A percentile compares a stretch with the other conserved stretches of the same genome.
phyloP scores from a whole-genome alignment of 768 basidiomycete species.

The Mycena epipterygia region DNA sequence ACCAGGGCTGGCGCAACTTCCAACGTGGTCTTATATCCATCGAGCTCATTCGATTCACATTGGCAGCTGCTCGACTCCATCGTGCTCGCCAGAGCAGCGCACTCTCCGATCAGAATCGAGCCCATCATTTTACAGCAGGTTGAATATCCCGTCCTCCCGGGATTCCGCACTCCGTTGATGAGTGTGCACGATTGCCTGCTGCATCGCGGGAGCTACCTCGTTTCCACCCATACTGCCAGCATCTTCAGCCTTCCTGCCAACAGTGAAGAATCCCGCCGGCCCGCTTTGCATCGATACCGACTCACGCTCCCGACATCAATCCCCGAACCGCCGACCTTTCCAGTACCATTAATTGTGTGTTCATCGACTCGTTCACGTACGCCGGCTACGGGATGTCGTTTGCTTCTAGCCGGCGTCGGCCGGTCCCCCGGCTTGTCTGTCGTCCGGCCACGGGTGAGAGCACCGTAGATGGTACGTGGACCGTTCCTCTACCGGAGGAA shows the following conservation, averaged over 20 bases:
- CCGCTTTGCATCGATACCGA: slow-evolving; percentile 20
- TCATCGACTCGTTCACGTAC: no score
- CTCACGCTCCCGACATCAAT: slow-evolving; percentile 12
- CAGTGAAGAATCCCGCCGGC: background rate
- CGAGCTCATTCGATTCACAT: background rate
- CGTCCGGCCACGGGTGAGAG: slow-evolving; percentile 5
- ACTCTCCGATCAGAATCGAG: background rate
- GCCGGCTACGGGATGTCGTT: slow-evolving; percentile 8
- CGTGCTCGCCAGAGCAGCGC: background rate
- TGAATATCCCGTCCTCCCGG: slow-evolving; percentile 11
- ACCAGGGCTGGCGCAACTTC: background rate
- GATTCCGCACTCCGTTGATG: slow-evolving; percentile 11
- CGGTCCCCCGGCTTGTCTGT: slow-evolving; percentile 4
- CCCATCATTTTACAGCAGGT: background rate
- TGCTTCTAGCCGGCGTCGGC: background rate
- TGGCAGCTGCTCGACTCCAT: slow-evolving; percentile 8
- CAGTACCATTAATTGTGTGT: background rate
- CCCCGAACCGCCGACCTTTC: background rate
- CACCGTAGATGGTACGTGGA: slow-evolving; percentile 1
- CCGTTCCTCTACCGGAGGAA: slow-evolving; percentile 3
- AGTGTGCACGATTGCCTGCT: slow-evolving; percentile 16
- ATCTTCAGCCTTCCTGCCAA: background rate
- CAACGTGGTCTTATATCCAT: slow-evolving; percentile 3
- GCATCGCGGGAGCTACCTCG: slow-evolving; percentile 9
- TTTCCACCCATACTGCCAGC: slow-evolving; percentile 16